Evolutionary conservation across 2,329 filamentous ascomycete species (phyloP).

Genomic region (Pseudogymnoascus sp.): DNA sequence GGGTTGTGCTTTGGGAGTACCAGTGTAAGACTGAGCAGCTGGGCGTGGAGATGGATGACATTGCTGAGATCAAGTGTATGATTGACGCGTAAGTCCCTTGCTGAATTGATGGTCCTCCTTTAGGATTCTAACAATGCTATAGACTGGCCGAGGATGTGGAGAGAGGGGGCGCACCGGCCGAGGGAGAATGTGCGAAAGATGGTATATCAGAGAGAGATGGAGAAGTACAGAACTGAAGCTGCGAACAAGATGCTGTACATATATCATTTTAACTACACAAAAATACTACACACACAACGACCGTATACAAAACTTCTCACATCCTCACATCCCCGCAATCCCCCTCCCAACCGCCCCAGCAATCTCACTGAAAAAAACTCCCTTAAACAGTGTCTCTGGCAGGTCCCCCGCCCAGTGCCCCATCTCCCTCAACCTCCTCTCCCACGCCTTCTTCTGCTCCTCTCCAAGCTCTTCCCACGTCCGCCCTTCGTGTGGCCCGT

Average conservation of each 20-base stretch:
- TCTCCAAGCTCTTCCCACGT: constrained; percentile 24
- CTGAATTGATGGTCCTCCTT: not conserved
- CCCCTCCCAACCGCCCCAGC: constrained; percentile 21
- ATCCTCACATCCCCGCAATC: not conserved
- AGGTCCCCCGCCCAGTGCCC: constrained; percentile 27
- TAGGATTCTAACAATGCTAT: not conserved
- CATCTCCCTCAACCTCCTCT: constrained; percentile 23
- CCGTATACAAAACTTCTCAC: not conserved
- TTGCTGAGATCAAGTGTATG: not conserved
- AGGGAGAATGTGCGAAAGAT: not conserved
- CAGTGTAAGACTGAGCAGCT: constrained; percentile 2
- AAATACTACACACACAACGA: not conserved
- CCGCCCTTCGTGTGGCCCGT: constrained; percentile 19
- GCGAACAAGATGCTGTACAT: not conserved
- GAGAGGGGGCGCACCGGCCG: not conserved
- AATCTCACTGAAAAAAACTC: constrained; percentile 27
- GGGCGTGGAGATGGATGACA: not conserved
- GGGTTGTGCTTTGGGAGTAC: not conserved
- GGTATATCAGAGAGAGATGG: not conserved
- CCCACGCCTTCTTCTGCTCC: constrained; percentile 24
- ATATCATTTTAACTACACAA: not conserved
- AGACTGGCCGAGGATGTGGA: not conserved
- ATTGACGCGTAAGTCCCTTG: not conserved
- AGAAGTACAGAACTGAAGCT: not conserved
- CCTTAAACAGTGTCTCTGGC: constrained; percentile 25